phyloP scores from a whole-genome alignment of 495 filamentous ascomycete species.

The Xylaria cubensis region DNA sequence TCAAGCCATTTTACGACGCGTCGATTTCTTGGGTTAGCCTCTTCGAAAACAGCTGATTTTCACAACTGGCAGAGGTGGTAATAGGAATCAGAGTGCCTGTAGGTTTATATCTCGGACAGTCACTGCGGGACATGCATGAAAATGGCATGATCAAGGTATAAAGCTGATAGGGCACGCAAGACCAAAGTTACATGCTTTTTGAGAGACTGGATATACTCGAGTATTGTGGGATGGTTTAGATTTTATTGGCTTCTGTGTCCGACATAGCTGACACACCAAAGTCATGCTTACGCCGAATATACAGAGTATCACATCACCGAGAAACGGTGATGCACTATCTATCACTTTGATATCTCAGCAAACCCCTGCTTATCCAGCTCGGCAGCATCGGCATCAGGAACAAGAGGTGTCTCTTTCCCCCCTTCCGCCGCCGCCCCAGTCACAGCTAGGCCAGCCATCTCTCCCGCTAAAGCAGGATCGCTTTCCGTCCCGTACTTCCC shows the following conservation, averaged over 20 bases:
- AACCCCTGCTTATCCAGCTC: constrained; percentile 68
- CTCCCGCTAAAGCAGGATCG: constrained; percentile 21
- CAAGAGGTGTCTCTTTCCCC: constrained; percentile 45
- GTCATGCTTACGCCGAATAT: neutral
- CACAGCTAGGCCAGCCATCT: constrained; percentile 28
- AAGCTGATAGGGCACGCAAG: no score
- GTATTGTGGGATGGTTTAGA: no score
- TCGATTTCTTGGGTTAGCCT: no score
- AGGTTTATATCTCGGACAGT: no score
- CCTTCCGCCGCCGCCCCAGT: constrained; percentile 31
- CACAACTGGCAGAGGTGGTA: no score
- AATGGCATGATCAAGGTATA: no score
- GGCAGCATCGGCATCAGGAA: constrained; percentile 58
- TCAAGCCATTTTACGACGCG: no score
- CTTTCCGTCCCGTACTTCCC: constrained; percentile 43
- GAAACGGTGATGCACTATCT: neutral
- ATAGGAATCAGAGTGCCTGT: no score
- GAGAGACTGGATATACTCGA: no score
- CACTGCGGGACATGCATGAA: no score
- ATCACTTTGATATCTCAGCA: constrained; percentile 50
- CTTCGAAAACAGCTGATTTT: no score
- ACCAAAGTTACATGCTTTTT: no score
- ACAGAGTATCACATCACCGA: neutral
- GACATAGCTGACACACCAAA: neutral
- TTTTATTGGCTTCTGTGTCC: neutral